Conservation (phyloP, 129 eudicot species). For the Tanacetum coccineum region DNA sequence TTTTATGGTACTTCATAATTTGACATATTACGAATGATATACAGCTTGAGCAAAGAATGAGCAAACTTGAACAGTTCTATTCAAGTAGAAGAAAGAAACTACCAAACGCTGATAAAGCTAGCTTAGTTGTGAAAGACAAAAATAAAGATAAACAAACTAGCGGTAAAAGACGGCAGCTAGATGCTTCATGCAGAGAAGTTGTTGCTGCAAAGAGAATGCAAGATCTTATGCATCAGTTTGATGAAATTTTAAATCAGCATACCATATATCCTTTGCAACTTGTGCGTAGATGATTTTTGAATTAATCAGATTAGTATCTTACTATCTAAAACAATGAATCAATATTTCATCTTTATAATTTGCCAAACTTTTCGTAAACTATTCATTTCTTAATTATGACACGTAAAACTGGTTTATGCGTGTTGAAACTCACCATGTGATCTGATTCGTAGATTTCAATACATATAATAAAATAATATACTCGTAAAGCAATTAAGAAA, state of each 20-base stretch:
- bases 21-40: slow-evolving; percentile 23
- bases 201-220: slow-evolving; percentile 87
- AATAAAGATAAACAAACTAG: slow-evolving; percentile 52
- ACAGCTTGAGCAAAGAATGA: slow-evolving; percentile 72
- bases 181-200: slow-evolving; percentile 62
- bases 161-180: slow-evolving; percentile 63
- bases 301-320: too few species aligned
- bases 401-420: too few species aligned
- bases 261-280: slow-evolving; percentile 31
- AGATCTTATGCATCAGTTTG: slow-evolving; percentile 75
- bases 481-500: too few species aligned
- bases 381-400: not conserved
- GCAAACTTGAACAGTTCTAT: slow-evolving; percentile 70
- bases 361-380: slow-evolving; percentile 1
- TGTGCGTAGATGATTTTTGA: too few species aligned
- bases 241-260: slow-evolving; percentile 62
- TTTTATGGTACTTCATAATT: not conserved
- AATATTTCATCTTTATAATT: not conserved
- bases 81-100: slow-evolving; percentile 46
- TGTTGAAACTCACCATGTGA: too few species aligned
- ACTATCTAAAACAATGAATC: too few species aligned
- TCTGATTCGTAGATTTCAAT: too few species aligned
- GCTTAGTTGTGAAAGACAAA: slow-evolving; percentile 58
- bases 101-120: slow-evolving; percentile 52
- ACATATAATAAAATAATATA: too few species aligned